phyloP scores from a whole-genome alignment of 2,329 filamentous ascomycete genomes.

The Alternaria alternata region DNA sequence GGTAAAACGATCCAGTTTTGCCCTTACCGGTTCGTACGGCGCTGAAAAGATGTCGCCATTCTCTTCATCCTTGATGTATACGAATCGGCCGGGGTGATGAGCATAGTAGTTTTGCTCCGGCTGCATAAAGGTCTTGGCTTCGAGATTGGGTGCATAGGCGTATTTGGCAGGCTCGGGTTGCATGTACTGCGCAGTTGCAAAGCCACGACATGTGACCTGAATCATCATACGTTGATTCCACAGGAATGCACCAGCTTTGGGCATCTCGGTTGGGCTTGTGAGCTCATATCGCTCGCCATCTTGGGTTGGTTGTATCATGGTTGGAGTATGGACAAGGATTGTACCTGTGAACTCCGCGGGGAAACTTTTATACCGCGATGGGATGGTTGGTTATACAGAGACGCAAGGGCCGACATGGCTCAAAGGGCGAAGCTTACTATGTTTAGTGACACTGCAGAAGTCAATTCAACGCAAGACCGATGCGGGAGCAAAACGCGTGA shows the following conservation, averaged over 20 bases:
- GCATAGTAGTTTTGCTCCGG: slow-evolving; percentile 67
- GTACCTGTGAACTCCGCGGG: slow-evolving; percentile 13
- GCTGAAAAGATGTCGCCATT: slow-evolving; percentile 62
- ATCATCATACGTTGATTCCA: slow-evolving; percentile 71
- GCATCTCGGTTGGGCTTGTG: slow-evolving; percentile 63
- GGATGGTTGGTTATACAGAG: slow-evolving; percentile 35
- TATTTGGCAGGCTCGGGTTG: slow-evolving; percentile 69
- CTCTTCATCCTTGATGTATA: slow-evolving; percentile 67
- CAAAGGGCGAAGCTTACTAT: slow-evolving; percentile 41
- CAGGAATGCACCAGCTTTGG: slow-evolving; percentile 64
- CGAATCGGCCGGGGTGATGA: slow-evolving; percentile 66
- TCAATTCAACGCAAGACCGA: slow-evolving; percentile 19
- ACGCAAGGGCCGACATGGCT: slow-evolving; percentile 28
- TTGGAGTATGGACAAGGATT: slow-evolving; percentile 17
- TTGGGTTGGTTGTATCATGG: slow-evolving; percentile 52
- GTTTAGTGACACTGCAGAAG: slow-evolving; percentile 30
- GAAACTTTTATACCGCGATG: slow-evolving; percentile 25
- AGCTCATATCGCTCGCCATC: slow-evolving; percentile 65
- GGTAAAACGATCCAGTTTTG: slow-evolving; percentile 57
- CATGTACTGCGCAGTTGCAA: slow-evolving; percentile 67
- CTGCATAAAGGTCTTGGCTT: slow-evolving; percentile 68
- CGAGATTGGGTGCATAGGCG: slow-evolving; percentile 65
- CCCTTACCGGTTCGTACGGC: slow-evolving; percentile 64
- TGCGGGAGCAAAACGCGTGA: slow-evolving; percentile 16
- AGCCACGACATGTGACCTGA: slow-evolving; percentile 66